phyloP scores from a whole-genome alignment of 1,284 basidiomycete genomes.

The Coniophora puteana region DNA sequence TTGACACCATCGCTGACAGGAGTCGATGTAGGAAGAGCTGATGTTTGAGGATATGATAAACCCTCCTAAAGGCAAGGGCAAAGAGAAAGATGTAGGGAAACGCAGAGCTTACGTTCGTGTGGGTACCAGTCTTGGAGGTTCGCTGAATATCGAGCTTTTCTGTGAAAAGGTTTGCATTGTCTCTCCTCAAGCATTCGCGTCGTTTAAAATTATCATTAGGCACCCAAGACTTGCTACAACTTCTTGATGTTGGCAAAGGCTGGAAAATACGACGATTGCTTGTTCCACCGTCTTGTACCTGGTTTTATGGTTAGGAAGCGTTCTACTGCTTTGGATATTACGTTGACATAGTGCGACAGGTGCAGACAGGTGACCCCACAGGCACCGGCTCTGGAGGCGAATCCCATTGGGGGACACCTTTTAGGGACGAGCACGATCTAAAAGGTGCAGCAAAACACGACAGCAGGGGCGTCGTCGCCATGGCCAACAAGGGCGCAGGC shows the following conservation, averaged over 20 bases:
- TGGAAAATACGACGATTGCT: slow-evolving; percentile 86
- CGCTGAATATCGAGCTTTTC: slow-evolving; percentile 88
- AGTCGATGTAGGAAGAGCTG: slow-evolving; percentile 63
- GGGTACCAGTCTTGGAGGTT: slow-evolving; percentile 84
- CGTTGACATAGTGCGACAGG: slow-evolving; percentile 36
- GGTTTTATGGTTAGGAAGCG: slow-evolving; percentile 84
- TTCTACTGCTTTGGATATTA: no score
- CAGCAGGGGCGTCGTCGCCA: slow-evolving; percentile 74
- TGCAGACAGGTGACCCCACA: slow-evolving; percentile 95
- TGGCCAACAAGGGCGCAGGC: slow-evolving; percentile 89
- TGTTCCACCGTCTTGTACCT: slow-evolving; percentile 93
- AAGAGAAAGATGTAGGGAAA: slow-evolving; percentile 90
- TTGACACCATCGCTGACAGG: neutral
- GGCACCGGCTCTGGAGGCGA: slow-evolving; percentile 93
- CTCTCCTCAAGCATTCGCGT: neutral
- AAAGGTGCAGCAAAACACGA: slow-evolving; percentile 88
- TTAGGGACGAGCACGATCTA: slow-evolving; percentile 87
- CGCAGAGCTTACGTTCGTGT: slow-evolving; percentile 89
- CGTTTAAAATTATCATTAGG: slow-evolving; percentile 39
- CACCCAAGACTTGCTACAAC: slow-evolving; percentile 97
- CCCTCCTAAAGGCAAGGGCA: slow-evolving; percentile 74
- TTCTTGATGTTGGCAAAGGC: slow-evolving; percentile 88
- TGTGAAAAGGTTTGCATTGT: slow-evolving; percentile 69
- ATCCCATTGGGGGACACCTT: slow-evolving; percentile 94
- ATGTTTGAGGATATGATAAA: slow-evolving; percentile 90